Evolutionary conservation across 23 red algal species (phyloP).

Genomic region (Gracilaria caudata): DNA sequence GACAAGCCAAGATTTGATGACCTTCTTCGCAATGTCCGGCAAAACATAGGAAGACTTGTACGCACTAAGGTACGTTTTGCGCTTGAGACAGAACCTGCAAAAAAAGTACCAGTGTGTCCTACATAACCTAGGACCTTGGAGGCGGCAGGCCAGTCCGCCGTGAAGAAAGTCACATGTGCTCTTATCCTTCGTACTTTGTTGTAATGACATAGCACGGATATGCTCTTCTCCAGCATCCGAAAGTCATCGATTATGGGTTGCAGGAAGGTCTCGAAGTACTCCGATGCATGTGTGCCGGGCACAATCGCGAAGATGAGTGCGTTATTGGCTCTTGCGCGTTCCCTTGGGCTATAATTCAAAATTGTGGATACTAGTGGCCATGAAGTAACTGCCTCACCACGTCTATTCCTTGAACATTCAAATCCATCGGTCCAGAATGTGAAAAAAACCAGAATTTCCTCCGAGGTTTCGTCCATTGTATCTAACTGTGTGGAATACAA

Average conservation of each 20-base stretch:
- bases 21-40: neutral
- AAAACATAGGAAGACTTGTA: neutral
- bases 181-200: neutral
- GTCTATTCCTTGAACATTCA: neutral
- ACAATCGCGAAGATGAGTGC: neutral
- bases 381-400: neutral
- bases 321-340: neutral
- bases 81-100: slow-evolving; percentile 19
- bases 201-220: neutral
- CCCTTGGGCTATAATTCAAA: neutral
- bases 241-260: neutral
- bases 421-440: neutral
- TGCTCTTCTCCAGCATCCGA: neutral
- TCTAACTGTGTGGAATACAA: neutral
- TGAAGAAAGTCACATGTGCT: neutral
- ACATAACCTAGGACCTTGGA: slow-evolving; percentile 9
- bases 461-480: neutral
- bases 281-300: neutral
- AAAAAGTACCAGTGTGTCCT: neutral
- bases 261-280: slow-evolving; percentile 24
- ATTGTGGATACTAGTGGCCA: neutral
- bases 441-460: neutral
- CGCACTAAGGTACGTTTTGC: neutral
- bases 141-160: slow-evolving; percentile 12
- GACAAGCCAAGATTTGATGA: too few relatives aligned